Evolutionary conservation across 2,329 filamentous ascomycete genomes (phyloP).

Genomic region (Ophiostoma sp.): DNA sequence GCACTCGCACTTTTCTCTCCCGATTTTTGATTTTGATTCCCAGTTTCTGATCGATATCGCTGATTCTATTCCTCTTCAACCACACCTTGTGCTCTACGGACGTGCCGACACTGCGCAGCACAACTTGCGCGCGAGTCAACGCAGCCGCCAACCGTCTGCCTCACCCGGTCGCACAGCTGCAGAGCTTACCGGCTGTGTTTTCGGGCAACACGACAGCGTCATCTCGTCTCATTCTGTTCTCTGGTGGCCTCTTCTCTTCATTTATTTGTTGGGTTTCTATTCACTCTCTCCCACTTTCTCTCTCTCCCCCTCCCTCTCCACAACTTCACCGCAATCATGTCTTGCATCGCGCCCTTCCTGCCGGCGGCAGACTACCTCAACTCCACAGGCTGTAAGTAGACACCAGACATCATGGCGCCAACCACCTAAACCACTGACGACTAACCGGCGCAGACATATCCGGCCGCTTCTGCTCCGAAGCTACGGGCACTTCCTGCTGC

Average conservation of each 20-base stretch:
- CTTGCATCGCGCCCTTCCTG: conserved; percentile 23
- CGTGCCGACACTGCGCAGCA: not conserved
- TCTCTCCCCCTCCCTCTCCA: not conserved
- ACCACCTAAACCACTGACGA: not conserved
- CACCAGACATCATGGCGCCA: too few relatives aligned
- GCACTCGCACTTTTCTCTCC: not conserved
- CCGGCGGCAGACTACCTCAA: conserved; percentile 21
- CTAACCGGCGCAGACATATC: conserved; percentile 32
- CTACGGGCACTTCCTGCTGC: conserved; percentile 62
- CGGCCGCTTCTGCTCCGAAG: conserved; percentile 49
- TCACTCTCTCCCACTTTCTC: not conserved
- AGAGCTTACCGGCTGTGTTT: conserved; percentile 3
- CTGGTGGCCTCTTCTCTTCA: not conserved
- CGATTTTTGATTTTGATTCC: too few relatives aligned
- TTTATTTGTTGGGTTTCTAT: not conserved
- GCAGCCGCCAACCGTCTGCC: conserved; percentile 3
- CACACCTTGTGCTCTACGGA: not conserved
- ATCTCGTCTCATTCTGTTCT: not conserved
- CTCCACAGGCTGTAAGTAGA: conserved; percentile 25
- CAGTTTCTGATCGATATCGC: too few relatives aligned
- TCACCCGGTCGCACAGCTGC: not conserved
- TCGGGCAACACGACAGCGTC: conserved; percentile 6
- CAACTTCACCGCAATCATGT: conserved; percentile 15
- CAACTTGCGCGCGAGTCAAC: not conserved
- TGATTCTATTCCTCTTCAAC: not conserved